phyloP scores from a whole-genome alignment of 495 filamentous ascomycete species.

The Filosporella fistucella region DNA sequence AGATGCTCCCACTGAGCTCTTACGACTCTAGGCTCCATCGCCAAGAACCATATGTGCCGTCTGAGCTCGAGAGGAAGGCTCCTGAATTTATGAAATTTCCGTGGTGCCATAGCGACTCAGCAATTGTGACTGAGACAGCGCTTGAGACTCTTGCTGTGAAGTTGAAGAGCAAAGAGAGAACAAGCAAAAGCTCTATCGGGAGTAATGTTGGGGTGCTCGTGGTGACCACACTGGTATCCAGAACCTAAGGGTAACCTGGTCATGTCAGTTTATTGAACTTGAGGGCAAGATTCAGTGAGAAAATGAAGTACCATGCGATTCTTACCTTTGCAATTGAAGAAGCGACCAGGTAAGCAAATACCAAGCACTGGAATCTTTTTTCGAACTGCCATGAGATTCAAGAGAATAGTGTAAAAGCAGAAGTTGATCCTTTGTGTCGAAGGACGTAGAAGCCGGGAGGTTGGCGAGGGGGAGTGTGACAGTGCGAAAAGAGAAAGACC shows the following conservation, averaged over 20 bases:
- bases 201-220: background rate
- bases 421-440: no score
- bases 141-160: background rate
- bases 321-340: no score
- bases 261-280: background rate
- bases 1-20: background rate
- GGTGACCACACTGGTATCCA: background rate
- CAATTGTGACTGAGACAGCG: background rate
- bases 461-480: no score
- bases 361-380: no score
- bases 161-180: background rate
- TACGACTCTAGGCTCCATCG: conserved; percentile 3
- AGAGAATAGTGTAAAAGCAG: no score
- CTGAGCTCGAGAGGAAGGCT: conserved; percentile 7
- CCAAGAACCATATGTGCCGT: conserved; percentile 2
- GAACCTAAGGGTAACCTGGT: background rate
- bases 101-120: background rate
- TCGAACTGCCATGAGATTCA: no score
- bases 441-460: no score
- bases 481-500: no score
- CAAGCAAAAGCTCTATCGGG: background rate
- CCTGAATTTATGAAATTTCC: background rate
- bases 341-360: no score
- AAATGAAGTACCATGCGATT: no score
- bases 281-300: background rate